Evolutionary conservation across 768 basidiomycete species (phyloP), one percentile per base, ranked within the genome.

Genomic region (Tylopilus rubrobrunneus): DNA sequence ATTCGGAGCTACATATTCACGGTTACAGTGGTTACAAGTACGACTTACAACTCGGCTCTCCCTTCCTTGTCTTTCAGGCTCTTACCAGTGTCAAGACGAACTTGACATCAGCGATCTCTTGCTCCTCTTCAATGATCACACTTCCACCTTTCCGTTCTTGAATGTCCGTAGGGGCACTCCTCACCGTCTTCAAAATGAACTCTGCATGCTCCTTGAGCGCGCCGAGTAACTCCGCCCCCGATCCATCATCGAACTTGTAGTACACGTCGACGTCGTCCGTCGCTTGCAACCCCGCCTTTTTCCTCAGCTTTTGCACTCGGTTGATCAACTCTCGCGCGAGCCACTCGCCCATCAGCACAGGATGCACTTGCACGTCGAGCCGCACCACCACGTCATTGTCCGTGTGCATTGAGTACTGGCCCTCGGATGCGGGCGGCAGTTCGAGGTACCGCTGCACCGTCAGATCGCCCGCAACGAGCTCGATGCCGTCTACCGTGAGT

Each of bases 361-460:
- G 80, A 63, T 97, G 90, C 44, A 87, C 80, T 67, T 88, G 84
- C 51, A 92, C 83, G 71, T 99, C 97, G 39, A 99, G 83, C 45
- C 96, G 80, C 56, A 98, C 81, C 46, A 97, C 95, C 48, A 98
- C 94, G 61, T 98, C 94, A 63, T 88, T 90, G 73, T 98, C 92
- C 21, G 93, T 92, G 57, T 94, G 86, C 28, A 89, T 92, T 40
- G 85, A 84, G 60, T 82, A 87, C 59, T 86, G 84, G 45, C 78
- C 81, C 62, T 84, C 79, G 11, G 75, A 73, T 2, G 74, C 69
- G 1, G 84, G 57, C 1, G 84, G 87, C 1, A 91, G 75, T 62
- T 96, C 93, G 57, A 98, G 86, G 71, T 89, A 96, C 4, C 96
- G 87, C 57, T 91, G 88, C 19, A 98, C 90, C 14, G 87, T 78